Conservation (phyloP, 192 early-diverging fungal genomes). For the Haplosporangium gracile region DNA sequence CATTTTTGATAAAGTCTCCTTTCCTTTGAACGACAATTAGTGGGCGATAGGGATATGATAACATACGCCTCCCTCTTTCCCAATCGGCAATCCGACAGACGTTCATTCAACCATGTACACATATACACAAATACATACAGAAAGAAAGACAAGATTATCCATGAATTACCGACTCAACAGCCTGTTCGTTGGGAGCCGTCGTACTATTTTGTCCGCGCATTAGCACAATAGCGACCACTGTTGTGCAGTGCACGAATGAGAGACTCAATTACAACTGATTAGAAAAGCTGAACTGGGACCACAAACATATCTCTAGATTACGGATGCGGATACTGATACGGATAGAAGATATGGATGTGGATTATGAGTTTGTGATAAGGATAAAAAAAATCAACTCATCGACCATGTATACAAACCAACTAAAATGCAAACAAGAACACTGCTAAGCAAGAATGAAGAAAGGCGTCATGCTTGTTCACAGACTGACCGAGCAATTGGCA, state of each 20-base stretch:
- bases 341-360: not conserved
- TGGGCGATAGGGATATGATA: not conserved
- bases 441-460: not conserved
- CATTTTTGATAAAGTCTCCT: not conserved
- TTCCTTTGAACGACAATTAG: not conserved
- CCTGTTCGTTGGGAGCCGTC: not conserved
- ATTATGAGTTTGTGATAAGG: slow-evolving; percentile 1
- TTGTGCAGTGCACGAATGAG: no score
- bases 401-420: not conserved
- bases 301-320: slow-evolving; percentile 2
- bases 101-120: not conserved
- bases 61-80: not conserved
- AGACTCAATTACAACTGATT: not conserved
- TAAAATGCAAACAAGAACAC: not conserved
- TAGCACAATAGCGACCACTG: not conserved
- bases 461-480: not conserved
- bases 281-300: not conserved
- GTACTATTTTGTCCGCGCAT: not conserved
- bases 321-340: no score
- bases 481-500: not conserved
- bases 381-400: not conserved
- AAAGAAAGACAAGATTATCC: not conserved
- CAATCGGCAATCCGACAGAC: not conserved
- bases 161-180: not conserved
- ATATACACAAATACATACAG: not conserved